A percentile compares a stretch with the other conserved stretches of the same genome.
Evolutionary conservation across 371 early-diverging fungal genomes (phyloP).

Genomic region (Mucor ambiguus): DNA sequence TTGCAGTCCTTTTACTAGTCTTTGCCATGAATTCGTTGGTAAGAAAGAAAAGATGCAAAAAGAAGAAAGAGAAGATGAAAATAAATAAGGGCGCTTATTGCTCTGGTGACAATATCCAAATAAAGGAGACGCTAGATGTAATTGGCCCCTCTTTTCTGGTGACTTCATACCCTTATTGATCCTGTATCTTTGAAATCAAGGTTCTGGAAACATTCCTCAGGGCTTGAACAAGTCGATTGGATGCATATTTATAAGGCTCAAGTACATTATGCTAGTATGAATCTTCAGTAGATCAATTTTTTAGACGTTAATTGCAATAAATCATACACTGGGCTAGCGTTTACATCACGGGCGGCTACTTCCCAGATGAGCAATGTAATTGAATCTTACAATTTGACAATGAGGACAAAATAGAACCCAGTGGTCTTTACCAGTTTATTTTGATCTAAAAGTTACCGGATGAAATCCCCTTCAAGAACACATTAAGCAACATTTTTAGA

Average conservation of each 20-base stretch:
- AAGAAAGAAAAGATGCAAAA: background rate
- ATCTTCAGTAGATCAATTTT: background rate
- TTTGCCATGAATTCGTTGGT: slow-evolving; percentile 1
- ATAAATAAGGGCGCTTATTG: background rate
- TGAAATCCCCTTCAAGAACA: background rate
- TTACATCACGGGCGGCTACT: background rate
- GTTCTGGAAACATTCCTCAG: background rate
- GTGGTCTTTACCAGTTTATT: background rate
- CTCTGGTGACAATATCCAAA: slow-evolving; percentile 3
- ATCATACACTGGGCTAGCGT: background rate
- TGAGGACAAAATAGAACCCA: background rate
- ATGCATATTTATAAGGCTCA: background rate
- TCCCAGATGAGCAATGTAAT: background rate
- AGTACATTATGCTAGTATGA: background rate
- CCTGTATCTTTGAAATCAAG: background rate
- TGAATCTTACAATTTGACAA: background rate
- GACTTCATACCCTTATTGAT: background rate
- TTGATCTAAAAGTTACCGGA: background rate
- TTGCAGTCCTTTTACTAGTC: background rate
- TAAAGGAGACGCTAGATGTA: background rate
- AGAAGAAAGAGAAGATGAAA: slow-evolving; percentile 6
- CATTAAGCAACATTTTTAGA: background rate
- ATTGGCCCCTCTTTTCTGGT: slow-evolving; percentile 2
- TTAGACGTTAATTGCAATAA: background rate
- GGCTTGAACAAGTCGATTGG: background rate